Percentiles rank a stretch among this genome's conserved stretches.
Evolutionary conservation across 2,329 filamentous ascomycete species (phyloP).

Genomic region (Mycosphaerella arachidis): DNA sequence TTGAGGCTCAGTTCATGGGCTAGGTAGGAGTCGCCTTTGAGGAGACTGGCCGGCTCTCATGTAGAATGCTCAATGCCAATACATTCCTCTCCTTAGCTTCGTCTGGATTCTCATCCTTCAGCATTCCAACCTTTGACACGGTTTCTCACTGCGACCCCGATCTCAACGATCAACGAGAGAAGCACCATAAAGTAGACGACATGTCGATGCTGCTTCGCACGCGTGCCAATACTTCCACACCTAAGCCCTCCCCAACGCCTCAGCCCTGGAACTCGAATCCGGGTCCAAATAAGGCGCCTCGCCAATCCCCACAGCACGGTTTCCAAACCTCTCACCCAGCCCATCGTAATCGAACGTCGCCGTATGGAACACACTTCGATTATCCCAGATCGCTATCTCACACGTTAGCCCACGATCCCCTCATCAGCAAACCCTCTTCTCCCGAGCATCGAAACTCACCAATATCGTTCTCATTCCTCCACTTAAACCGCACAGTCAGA

Average conservation of each 20-base stretch:
- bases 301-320: slow-evolving; percentile 53
- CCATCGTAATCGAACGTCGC: slow-evolving; percentile 60
- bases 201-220: neutral
- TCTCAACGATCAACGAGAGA: too few species aligned
- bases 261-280: slow-evolving; percentile 41
- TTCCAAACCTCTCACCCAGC: slow-evolving; percentile 48
- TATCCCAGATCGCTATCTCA: slow-evolving; percentile 59
- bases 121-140: too few species aligned
- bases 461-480: slow-evolving; percentile 48
- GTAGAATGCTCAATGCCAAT: too few species aligned
- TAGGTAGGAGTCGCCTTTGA: slow-evolving; percentile 3
- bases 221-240: neutral
- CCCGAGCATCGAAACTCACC: slow-evolving; percentile 25
- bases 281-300: slow-evolving; percentile 54
- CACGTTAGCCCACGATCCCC: neutral
- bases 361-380: slow-evolving; percentile 55
- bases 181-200: too few species aligned
- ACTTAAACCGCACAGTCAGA: slow-evolving; percentile 47
- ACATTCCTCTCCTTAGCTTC: too few species aligned
- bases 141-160: too few species aligned
- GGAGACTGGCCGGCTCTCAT: too few species aligned
- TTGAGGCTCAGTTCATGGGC: slow-evolving; percentile 1
- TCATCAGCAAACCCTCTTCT: neutral
- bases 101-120: too few species aligned
- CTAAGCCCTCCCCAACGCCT: neutral